Conservation (phyloP, 2,329 filamentous ascomycete genomes). For the Metarhizium sp. region DNA sequence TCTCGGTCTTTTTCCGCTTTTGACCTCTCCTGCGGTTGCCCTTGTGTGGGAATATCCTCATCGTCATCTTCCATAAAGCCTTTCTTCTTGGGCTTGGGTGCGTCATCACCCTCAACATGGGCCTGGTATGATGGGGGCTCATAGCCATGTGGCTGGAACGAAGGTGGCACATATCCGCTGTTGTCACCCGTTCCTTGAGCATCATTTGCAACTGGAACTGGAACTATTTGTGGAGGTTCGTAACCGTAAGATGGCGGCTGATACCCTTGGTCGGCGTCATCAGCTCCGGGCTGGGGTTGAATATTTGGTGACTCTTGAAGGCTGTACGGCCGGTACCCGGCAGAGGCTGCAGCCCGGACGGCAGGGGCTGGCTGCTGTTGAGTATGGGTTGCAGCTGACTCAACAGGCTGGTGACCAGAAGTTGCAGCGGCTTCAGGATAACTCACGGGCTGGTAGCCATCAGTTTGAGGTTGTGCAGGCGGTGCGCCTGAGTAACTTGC, state of each 20-base stretch:
- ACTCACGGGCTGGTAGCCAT: constrained; percentile 11
- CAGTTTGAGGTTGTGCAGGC: constrained; percentile 7
- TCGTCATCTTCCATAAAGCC: constrained; percentile 77
- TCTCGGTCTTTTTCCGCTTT: constrained; percentile 65
- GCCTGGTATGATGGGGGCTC: constrained; percentile 50
- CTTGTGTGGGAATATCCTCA: constrained; percentile 46
- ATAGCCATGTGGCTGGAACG: constrained; percentile 50
- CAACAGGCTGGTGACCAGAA: constrained; percentile 17
- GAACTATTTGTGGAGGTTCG: constrained; percentile 33
- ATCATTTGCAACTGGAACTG: constrained; percentile 9
- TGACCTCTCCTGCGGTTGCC: constrained; percentile 41
- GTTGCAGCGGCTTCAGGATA: constrained; percentile 4
- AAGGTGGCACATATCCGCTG: constrained; percentile 50
- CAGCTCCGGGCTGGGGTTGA: constrained; percentile 7
- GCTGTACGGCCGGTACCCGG: constrained; percentile 20
- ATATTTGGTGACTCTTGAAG: constrained; percentile 16
- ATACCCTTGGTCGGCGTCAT: constrained; percentile 24
- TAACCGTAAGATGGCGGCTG: constrained; percentile 42
- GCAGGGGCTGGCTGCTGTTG: neutral
- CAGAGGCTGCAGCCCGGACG: constrained; percentile 4
- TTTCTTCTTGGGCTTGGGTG: constrained; percentile 60
- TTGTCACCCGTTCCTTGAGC: constrained; percentile 19
- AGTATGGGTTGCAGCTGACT: neutral
- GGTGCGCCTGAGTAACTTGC: constrained; percentile 16
- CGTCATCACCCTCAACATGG: constrained; percentile 35